A percentile compares a stretch with the other conserved stretches of the same genome.
phyloP scores from a whole-genome alignment of 441 rosid genomes.

The Biscutella laevigata region DNA sequence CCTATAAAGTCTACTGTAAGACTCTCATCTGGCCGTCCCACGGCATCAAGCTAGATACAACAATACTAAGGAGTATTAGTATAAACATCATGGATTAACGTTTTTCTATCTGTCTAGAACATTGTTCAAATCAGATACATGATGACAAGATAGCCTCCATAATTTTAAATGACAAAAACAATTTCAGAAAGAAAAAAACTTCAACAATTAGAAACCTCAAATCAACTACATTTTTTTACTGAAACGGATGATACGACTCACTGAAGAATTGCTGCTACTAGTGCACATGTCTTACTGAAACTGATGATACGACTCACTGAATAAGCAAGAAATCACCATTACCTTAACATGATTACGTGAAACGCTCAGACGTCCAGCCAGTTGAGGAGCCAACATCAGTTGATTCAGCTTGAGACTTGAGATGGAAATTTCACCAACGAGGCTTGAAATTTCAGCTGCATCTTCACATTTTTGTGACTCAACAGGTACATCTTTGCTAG shows the following conservation, averaged over 20 bases:
- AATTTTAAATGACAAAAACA: neutral
- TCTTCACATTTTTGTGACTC: slow-evolving; percentile 28
- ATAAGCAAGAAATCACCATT: slow-evolving; percentile 16
- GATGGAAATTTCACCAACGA: slow-evolving; percentile 79
- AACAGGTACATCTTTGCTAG: slow-evolving; percentile 28
- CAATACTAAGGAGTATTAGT: slow-evolving; percentile 2
- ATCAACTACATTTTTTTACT: neutral
- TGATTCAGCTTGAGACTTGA: slow-evolving; percentile 94
- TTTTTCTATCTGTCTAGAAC: neutral
- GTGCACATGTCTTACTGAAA: slow-evolving; percentile 9
- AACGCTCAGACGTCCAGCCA: slow-evolving; percentile 72
- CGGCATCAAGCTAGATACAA: slow-evolving; percentile 75
- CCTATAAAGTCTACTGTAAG: slow-evolving; percentile 70
- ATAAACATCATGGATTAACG: neutral
- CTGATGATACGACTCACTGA: slow-evolving; percentile 1
- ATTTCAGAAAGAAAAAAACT: neutral
- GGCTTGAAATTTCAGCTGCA: slow-evolving; percentile 32
- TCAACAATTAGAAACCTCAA: neutral
- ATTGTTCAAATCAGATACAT: slow-evolving; percentile 5
- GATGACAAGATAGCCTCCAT: slow-evolving; percentile 1
- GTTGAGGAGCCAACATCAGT: slow-evolving; percentile 86
- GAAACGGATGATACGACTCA: neutral
- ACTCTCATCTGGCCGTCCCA: slow-evolving; percentile 93
- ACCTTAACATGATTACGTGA: slow-evolving; percentile 75
- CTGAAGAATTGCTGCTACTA: slow-evolving; percentile 5